Evolutionary conservation across 164 flowering plant species (phyloP).

Genomic region (Houttuynia cordata): DNA sequence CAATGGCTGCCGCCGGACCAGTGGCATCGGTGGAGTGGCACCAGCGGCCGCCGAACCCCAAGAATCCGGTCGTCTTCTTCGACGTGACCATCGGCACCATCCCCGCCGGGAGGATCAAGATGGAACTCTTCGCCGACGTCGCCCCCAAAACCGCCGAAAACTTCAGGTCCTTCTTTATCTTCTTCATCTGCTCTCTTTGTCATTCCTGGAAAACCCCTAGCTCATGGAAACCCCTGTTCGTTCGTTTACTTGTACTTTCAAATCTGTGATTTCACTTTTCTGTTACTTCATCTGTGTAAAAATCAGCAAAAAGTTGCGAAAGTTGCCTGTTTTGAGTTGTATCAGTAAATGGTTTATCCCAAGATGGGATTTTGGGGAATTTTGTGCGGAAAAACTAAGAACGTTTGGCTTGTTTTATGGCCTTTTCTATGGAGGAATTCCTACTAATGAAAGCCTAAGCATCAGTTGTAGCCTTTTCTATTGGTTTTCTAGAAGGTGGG

Average conservation of each 20-base stretch:
- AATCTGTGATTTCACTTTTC: background rate
- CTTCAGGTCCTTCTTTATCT: constrained; percentile 59
- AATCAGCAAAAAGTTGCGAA: background rate
- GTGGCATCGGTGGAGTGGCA: constrained; percentile 62
- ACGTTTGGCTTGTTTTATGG: no score
- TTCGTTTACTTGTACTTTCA: no score
- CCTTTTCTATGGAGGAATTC: no score
- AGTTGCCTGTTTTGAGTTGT: background rate
- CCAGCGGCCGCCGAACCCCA: constrained; percentile 82
- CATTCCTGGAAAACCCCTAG: background rate
- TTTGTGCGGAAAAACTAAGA: no score
- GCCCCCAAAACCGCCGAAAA: constrained; percentile 94
- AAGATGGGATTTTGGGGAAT: no score
- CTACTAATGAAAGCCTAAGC: no score
- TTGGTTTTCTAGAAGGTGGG: no score
- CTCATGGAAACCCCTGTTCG: no score
- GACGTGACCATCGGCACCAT: constrained; percentile 85
- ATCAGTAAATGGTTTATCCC: no score
- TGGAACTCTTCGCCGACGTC: constrained; percentile 98
- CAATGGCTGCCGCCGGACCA: background rate
- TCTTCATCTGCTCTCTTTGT: background rate
- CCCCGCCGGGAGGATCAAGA: constrained; percentile 94
- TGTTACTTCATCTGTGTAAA: background rate
- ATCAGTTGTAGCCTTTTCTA: no score
- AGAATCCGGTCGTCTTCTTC: constrained; percentile 94